Percentiles rank a stretch among this genome's conserved stretches.
Evolutionary conservation across 2,329 filamentous ascomycete genomes (phyloP).

Genomic region (Lachnellula willkommii): DNA sequence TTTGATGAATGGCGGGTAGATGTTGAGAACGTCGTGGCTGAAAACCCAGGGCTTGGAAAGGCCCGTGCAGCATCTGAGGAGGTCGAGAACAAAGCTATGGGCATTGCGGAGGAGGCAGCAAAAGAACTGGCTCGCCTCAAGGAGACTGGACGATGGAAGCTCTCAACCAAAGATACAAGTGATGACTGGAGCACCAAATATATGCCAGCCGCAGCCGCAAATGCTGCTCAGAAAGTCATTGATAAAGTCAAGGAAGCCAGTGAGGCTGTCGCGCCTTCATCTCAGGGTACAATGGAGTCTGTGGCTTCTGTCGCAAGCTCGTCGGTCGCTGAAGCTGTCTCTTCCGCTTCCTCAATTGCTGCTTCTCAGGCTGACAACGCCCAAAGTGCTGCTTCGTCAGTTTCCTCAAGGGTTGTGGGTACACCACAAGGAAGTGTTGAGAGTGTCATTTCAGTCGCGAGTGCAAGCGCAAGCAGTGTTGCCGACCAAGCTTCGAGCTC

Average conservation of each 20-base stretch:
- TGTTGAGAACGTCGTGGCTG: constrained; percentile 68
- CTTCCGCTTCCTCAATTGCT: constrained; percentile 20
- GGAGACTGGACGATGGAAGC: constrained; percentile 79
- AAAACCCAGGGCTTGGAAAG: constrained; percentile 63
- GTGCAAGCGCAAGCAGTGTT: constrained; percentile 14
- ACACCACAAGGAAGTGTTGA: constrained; percentile 17
- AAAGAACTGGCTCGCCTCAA: constrained; percentile 76
- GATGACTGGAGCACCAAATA: constrained; percentile 72
- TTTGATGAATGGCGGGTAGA: constrained; percentile 82
- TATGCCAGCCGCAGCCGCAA: constrained; percentile 53
- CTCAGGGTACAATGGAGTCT: constrained; percentile 26
- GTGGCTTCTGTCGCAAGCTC: constrained; percentile 32
- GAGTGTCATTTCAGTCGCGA: constrained; percentile 18
- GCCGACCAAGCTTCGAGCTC: constrained; percentile 21
- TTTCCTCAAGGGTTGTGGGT: constrained; percentile 17
- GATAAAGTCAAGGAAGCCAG: constrained; percentile 26
- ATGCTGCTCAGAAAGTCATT: constrained; percentile 32
- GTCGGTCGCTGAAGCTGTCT: constrained; percentile 14
- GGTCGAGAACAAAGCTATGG: constrained; percentile 76
- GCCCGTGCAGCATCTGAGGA: constrained; percentile 64
- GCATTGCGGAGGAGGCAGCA: constrained; percentile 69
- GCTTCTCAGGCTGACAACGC: constrained; percentile 14
- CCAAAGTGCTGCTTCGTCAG: constrained; percentile 17
- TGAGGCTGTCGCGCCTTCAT: constrained; percentile 23
- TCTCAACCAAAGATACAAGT: constrained; percentile 64